phyloP scores from a whole-genome alignment of 2,329 filamentous ascomycete genomes.

The Hypoxylon sp. region DNA sequence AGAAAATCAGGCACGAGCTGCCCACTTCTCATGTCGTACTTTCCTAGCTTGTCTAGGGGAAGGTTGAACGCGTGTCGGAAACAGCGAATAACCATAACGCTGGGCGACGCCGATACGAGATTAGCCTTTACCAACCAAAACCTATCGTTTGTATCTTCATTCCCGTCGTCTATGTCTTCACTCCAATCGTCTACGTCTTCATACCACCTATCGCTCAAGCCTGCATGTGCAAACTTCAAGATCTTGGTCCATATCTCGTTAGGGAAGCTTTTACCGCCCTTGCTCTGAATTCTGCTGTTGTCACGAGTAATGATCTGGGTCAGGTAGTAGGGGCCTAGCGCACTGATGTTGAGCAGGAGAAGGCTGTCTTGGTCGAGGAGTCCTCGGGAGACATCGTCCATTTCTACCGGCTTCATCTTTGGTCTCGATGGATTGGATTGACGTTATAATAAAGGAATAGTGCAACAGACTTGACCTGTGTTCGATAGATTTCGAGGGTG shows the following conservation, averaged over 20 bases:
- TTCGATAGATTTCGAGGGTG: neutral
- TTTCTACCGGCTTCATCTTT: conserved; percentile 26
- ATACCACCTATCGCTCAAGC: too few species aligned
- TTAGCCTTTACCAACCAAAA: conserved; percentile 25
- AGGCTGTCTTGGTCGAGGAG: conserved; percentile 7
- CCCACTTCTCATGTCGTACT: neutral
- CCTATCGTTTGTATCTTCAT: neutral
- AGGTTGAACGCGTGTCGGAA: conserved; percentile 16
- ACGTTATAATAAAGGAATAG: neutral
- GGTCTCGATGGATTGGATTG: neutral
- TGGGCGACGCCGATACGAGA: conserved; percentile 4
- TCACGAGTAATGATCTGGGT: conserved; percentile 16
- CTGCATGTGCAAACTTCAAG: conserved; percentile 7
- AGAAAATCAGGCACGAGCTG: neutral
- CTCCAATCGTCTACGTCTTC: too few species aligned
- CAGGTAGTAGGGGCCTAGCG: conserved; percentile 10
- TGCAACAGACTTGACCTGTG: neutral
- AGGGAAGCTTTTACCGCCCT: conserved; percentile 26
- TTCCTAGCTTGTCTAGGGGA: neutral
- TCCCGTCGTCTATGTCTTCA: too few species aligned
- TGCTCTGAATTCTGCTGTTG: conserved; percentile 17
- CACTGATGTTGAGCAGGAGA: conserved; percentile 21
- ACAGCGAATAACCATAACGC: conserved; percentile 24
- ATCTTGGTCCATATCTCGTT: conserved; percentile 29
- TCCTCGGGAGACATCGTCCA: conserved; percentile 16